Percentiles rank a stretch among this genome's conserved stretches.
phyloP scores from a whole-genome alignment of 2,329 filamentous ascomycete species.

The Raffaelea albimanens region DNA sequence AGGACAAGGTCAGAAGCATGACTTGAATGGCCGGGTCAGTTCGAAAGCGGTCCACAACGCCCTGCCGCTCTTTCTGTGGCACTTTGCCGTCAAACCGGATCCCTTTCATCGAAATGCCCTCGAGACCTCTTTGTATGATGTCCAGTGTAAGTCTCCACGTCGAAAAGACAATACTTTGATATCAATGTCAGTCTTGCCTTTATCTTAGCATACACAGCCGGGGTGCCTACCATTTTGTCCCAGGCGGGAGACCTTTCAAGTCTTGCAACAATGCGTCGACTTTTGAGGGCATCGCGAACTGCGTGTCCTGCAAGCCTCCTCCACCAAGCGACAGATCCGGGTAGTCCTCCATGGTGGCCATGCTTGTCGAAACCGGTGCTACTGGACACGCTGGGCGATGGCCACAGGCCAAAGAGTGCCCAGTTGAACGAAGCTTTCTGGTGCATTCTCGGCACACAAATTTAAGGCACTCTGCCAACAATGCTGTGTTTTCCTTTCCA shows the following conservation, averaged over 20 bases:
- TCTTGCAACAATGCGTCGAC: constrained; percentile 23
- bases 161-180: constrained; percentile 38
- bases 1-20: constrained; percentile 38
- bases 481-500: constrained; percentile 1
- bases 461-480: constrained; percentile 23
- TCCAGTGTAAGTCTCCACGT: constrained; percentile 40
- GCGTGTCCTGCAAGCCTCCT: not conserved
- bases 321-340: not conserved
- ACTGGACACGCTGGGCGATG: constrained; percentile 16
- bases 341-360: constrained; percentile 15
- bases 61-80: constrained; percentile 28
- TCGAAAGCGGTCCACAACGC: constrained; percentile 29
- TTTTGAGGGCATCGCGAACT: constrained; percentile 20
- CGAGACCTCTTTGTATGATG: constrained; percentile 30
- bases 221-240: constrained; percentile 7
- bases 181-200: not conserved
- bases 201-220: not conserved
- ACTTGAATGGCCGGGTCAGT: constrained; percentile 26
- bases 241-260: constrained; percentile 15
- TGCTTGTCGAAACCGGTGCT: constrained; percentile 17
- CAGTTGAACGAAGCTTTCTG: not conserved
- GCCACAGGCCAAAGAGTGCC: constrained; percentile 11
- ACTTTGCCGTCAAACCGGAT: constrained; percentile 39
- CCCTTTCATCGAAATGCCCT: constrained; percentile 21
- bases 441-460: constrained; percentile 24